Conservation (phyloP, 306 rosid genomes). For the Dalbergia cochinchinensis region DNA sequence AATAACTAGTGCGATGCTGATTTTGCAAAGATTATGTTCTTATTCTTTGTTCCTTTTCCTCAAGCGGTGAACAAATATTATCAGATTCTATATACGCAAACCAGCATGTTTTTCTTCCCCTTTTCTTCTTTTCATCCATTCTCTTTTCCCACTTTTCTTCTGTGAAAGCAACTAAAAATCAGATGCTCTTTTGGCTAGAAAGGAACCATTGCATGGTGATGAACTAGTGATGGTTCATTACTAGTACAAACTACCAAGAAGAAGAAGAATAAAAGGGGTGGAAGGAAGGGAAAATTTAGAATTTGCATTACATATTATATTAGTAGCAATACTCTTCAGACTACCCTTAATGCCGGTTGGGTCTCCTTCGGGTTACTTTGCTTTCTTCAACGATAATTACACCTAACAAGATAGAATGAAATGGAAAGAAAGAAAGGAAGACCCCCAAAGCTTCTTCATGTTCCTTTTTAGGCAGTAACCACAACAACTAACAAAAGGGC, state of each 20-base stretch:
- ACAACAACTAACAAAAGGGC: neutral
- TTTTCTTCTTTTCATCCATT: conserved; percentile 7
- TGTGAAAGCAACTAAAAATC: conserved; percentile 3
- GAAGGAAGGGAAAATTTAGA: neutral
- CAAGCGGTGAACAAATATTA: neutral
- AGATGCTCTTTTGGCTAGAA: neutral
- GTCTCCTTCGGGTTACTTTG: conserved; percentile 38
- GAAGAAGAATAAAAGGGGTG: neutral
- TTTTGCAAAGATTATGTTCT: conserved; percentile 61
- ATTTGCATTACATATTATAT: conserved; percentile 46
- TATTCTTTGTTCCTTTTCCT: conserved; percentile 41
- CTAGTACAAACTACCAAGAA: neutral
- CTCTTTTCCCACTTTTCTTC: neutral
- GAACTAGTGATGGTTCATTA: neutral
- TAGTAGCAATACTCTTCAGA: conserved; percentile 30
- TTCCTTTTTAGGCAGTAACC: neutral
- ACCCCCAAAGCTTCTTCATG: conserved; percentile 33
- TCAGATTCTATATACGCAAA: neutral
- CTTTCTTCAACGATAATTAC: conserved; percentile 36
- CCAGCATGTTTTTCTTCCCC: conserved; percentile 3
- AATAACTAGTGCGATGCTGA: conserved; percentile 42
- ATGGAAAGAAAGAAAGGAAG: neutral
- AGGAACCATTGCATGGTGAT: conserved; percentile 9
- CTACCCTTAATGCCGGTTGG: conserved; percentile 54
- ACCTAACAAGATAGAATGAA: conserved; percentile 16